phyloP scores from a whole-genome alignment of 495 filamentous ascomycete species.

The Trypethelium eluteriae region DNA sequence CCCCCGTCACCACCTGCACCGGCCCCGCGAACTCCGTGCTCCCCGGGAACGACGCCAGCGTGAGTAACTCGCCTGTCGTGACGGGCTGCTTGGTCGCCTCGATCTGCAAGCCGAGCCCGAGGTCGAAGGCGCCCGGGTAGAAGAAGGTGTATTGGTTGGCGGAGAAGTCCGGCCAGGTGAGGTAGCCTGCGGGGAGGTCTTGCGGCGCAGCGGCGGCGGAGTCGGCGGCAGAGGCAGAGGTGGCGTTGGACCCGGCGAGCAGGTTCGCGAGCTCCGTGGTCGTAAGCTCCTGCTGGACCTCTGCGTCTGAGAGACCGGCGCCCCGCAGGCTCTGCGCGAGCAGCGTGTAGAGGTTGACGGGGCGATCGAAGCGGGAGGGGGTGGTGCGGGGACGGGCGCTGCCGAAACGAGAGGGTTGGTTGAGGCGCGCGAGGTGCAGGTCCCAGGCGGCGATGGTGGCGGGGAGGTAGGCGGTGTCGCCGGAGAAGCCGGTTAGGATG shows the following conservation, averaged over 20 bases:
- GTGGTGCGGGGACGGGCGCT: background rate
- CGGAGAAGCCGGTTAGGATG: conserved; percentile 50
- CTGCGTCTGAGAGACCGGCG: background rate
- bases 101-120: conserved; percentile 34
- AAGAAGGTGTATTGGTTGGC: conserved; percentile 42
- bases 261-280: conserved; percentile 27
- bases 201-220: conserved; percentile 11
- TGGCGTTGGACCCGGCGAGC: conserved; percentile 20
- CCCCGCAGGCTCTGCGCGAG: background rate
- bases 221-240: too few species aligned
- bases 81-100: conserved; percentile 37
- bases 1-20: conserved; percentile 17
- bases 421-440: conserved; percentile 40
- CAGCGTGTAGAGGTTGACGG: background rate
- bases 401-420: conserved; percentile 33
- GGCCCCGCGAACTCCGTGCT: conserved; percentile 14
- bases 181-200: conserved; percentile 38
- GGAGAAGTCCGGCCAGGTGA: conserved; percentile 37
- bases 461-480: conserved; percentile 30
- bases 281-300: conserved; percentile 8
- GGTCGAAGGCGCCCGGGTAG: conserved; percentile 40
- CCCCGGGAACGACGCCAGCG: conserved; percentile 9
- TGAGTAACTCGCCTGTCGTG: conserved; percentile 18
- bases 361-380: background rate
- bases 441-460: conserved; percentile 37